These are phyloP conservation scores for Coemansia biformis DNA, from an alignment of 192 early-diverging fungal species.

Conservation along the genomic window DNA sequence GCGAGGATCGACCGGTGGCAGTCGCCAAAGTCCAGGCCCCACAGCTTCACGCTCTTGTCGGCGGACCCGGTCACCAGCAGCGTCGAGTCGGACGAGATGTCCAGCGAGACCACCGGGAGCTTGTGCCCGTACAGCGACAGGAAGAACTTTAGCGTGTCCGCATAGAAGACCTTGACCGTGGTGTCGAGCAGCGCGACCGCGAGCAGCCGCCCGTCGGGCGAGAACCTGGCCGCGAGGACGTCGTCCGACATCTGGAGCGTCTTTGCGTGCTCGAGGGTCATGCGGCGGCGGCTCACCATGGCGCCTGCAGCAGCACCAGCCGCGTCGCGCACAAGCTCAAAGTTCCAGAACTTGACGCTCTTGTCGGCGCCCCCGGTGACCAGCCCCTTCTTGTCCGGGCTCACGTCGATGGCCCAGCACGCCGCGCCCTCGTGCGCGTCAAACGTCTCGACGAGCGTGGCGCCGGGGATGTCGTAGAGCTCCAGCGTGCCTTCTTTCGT, in stretches of 20 bases:
- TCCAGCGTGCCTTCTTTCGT: conserved; percentile 88
- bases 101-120: conserved; percentile 96
- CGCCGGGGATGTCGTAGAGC: conserved; percentile 84
- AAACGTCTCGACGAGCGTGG: conserved; percentile 76
- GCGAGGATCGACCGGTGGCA: conserved; percentile 92
- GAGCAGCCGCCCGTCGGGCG: conserved; percentile 78
- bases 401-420: conserved; percentile 80
- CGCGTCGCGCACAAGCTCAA: conserved; percentile 64
- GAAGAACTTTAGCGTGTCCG: conserved; percentile 95
- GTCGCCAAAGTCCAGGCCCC: conserved; percentile 99
- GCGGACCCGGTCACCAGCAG: conserved; percentile 91
- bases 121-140: conserved; percentile 97
- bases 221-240: conserved; percentile 78
- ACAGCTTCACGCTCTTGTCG: conserved; percentile 97
- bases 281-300: conserved; percentile 50
- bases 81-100: conserved; percentile 91
- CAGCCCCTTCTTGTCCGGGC: conserved; percentile 81
- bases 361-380: conserved; percentile 91
- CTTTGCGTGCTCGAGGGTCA: conserved; percentile 79
- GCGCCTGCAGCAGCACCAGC: conserved; percentile 4
- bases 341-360: conserved; percentile 97
- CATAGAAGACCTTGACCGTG: conserved; percentile 96
- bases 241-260: conserved; percentile 94
- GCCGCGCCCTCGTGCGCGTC: conserved; percentile 84
- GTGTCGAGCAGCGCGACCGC: conserved; percentile 89